Conservation (phyloP, 495 filamentous ascomycete genomes). For the Cercophora sp. region DNA sequence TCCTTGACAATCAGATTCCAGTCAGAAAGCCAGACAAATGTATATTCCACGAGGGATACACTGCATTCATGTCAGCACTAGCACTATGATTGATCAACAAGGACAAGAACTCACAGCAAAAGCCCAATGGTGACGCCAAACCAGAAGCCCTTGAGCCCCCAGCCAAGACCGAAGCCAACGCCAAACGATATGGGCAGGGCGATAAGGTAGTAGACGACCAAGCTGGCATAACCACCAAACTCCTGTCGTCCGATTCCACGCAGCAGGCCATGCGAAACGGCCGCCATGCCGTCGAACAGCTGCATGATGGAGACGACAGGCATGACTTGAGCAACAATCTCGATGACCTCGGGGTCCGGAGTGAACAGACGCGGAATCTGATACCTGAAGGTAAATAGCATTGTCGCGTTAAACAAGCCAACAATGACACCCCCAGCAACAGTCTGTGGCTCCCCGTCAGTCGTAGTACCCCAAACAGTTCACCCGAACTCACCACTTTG, state of each 20-base stretch:
- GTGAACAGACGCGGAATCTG: constrained; percentile 79
- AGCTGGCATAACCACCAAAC: constrained; percentile 80
- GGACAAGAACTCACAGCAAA: constrained; percentile 41
- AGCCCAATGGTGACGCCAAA: constrained; percentile 70
- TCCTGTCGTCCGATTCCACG: constrained; percentile 81
- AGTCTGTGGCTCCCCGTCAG: constrained; percentile 33
- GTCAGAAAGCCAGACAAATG: constrained; percentile 61
- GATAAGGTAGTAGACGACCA: constrained; percentile 80
- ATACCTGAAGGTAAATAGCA: constrained; percentile 60
- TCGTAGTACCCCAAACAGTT: no score
- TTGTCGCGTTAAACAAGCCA: constrained; percentile 69
- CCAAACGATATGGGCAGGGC: constrained; percentile 81
- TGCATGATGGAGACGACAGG: constrained; percentile 85
- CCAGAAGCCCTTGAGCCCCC: constrained; percentile 78
- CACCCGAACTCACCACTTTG: constrained; percentile 51
- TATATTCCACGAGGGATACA: constrained; percentile 61
- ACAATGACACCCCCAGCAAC: constrained; percentile 61
- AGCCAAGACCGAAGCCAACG: constrained; percentile 65
- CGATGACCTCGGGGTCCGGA: constrained; percentile 71
- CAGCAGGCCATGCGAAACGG: constrained; percentile 76
- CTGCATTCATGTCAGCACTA: constrained; percentile 24
- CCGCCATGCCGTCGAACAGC: constrained; percentile 75
- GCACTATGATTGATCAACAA: neutral
- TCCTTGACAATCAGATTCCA: constrained; percentile 75
- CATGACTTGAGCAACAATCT: constrained; percentile 64